Evolutionary conservation across 495 filamentous ascomycete genomes (phyloP).

Genomic region (Tetracladium marchalianum): DNA sequence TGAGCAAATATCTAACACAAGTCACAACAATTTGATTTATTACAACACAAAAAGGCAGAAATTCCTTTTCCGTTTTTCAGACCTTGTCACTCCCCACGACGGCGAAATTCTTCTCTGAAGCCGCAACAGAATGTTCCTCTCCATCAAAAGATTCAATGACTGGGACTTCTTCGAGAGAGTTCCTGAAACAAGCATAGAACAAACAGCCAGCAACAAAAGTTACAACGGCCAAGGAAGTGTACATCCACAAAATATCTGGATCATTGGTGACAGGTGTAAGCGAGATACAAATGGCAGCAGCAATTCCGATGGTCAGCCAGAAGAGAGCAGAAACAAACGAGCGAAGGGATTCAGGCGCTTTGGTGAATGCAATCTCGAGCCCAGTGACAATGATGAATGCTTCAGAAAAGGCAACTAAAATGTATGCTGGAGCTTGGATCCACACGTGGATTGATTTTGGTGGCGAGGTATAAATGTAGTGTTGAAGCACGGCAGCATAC

Average conservation of each 20-base stretch:
- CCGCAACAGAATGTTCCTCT: too few species aligned
- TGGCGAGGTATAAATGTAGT: constrained; percentile 55
- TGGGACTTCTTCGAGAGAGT: too few species aligned
- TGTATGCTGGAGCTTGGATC: constrained; percentile 25
- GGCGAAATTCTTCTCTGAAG: too few species aligned
- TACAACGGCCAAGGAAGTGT: too few species aligned
- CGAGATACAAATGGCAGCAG: constrained; percentile 57
- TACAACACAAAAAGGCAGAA: too few species aligned
- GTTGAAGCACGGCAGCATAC: constrained; percentile 52
- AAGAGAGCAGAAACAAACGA: constrained; percentile 61
- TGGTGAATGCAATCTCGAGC: constrained; percentile 64
- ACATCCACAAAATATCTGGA: constrained; percentile 56
- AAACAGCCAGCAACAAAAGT: too few species aligned
- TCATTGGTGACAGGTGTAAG: constrained; percentile 56
- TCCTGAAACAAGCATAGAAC: too few species aligned
- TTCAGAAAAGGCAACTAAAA: constrained; percentile 27
- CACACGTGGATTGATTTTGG: constrained; percentile 28
- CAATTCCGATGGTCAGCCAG: constrained; percentile 61
- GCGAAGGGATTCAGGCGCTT: constrained; percentile 69
- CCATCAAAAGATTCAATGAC: too few species aligned
- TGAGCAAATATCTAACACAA: too few species aligned
- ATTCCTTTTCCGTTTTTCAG: too few species aligned
- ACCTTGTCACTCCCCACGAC: too few species aligned
- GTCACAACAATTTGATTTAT: too few species aligned
- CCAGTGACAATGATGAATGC: constrained; percentile 38